These are phyloP conservation scores for Phytophthora capsici DNA, from an alignment of 352 stramenopile genomes.

Conservation along the genomic window DNA sequence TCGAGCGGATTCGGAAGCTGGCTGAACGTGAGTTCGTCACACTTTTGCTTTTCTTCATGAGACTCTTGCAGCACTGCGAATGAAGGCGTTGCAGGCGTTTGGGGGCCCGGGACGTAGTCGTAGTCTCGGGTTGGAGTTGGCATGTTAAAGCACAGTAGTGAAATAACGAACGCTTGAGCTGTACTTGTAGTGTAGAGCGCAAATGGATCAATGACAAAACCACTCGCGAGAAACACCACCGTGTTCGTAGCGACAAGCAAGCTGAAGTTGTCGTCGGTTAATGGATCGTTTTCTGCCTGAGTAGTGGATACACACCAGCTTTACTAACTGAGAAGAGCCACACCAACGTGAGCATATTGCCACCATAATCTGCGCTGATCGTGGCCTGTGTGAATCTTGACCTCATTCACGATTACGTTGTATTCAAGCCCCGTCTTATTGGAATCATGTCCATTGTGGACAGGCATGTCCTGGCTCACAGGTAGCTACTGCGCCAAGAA, in stretches of 20 bases:
- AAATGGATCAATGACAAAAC: conserved; percentile 6
- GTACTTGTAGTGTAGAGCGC: not conserved
- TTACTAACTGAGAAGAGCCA: too few relatives aligned
- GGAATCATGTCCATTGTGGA: conserved; percentile 3
- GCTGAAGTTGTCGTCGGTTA: too few relatives aligned
- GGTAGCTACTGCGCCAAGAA: too few relatives aligned
- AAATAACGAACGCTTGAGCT: too few relatives aligned
- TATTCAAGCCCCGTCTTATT: not conserved
- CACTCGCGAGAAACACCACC: not conserved
- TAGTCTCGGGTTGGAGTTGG: not conserved
- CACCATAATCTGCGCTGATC: too few relatives aligned
- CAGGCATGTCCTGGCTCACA: not conserved
- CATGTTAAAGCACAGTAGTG: too few relatives aligned
- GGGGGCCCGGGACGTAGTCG: not conserved
- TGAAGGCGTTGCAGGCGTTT: not conserved
- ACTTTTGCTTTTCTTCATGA: not conserved
- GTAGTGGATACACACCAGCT: too few relatives aligned
- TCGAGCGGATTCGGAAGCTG: conserved; percentile 40
- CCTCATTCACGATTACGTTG: not conserved
- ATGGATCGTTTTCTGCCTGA: too few relatives aligned
- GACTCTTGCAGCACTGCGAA: conserved; percentile 1
- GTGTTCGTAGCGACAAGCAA: not conserved
- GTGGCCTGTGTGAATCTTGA: too few relatives aligned
- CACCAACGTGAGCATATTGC: too few relatives aligned
- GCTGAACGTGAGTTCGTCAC: conserved; percentile 8